phyloP scores from a whole-genome alignment of 441 rosid species.

The Kokia cookei region DNA sequence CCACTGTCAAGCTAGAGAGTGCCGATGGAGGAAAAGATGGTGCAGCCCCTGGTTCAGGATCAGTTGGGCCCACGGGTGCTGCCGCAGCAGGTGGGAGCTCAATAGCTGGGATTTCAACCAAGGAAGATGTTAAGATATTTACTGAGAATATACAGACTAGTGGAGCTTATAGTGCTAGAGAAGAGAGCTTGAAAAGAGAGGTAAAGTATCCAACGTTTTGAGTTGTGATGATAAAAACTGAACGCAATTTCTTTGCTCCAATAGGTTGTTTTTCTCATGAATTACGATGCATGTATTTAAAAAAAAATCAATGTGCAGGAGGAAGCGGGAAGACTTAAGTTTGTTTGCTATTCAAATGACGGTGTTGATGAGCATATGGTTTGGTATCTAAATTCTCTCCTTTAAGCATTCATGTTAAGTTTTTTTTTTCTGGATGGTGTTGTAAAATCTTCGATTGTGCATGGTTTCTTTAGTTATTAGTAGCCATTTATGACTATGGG shows the following conservation, averaged over 20 bases:
- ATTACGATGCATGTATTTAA: neutral
- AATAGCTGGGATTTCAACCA: constrained; percentile 41
- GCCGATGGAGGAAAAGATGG: constrained; percentile 61
- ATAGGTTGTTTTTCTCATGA: neutral
- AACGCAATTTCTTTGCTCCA: neutral
- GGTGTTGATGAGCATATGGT: constrained; percentile 90
- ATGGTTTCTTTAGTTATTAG: neutral
- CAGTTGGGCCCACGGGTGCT: constrained; percentile 31
- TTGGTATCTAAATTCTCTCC: constrained; percentile 57
- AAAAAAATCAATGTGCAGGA: constrained; percentile 42
- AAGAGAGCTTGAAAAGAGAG: constrained; percentile 88
- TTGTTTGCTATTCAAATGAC: constrained; percentile 78
- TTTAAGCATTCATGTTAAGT: neutral
- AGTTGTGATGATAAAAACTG: neutral
- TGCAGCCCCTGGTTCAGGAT: constrained; percentile 30
- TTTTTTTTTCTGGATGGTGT: constrained; percentile 1
- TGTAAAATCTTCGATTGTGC: neutral
- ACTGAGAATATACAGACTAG: constrained; percentile 93
- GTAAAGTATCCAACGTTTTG: constrained; percentile 20
- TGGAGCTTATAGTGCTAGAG: constrained; percentile 97
- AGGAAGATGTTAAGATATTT: constrained; percentile 77
- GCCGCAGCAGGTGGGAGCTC: constrained; percentile 36
- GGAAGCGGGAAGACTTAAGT: constrained; percentile 87
- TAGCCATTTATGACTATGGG: constrained; percentile 1
- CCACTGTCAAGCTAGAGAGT: constrained; percentile 71